Conservation (phyloP, 768 basidiomycete genomes). For the Scleroderma citrinum region DNA sequence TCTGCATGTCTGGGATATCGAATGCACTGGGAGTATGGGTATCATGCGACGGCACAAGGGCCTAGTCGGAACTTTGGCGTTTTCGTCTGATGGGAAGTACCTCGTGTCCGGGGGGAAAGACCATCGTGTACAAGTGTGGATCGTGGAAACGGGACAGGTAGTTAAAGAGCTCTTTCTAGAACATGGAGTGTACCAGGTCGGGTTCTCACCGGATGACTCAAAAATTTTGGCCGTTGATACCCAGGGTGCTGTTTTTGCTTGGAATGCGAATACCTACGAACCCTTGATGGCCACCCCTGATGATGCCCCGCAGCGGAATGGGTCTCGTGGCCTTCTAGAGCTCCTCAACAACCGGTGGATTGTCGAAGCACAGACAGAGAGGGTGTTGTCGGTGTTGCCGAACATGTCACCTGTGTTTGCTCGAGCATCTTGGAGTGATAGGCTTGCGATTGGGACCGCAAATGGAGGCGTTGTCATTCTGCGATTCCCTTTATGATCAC, state of each 20-base stretch:
- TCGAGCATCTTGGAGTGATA: conserved; percentile 16
- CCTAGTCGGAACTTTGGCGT: conserved; percentile 21
- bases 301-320: conserved; percentile 13
- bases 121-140: conserved; percentile 27
- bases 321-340: conserved; percentile 5
- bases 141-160: conserved; percentile 14
- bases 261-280: conserved; percentile 18
- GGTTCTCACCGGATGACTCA: conserved; percentile 14
- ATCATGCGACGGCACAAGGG: conserved; percentile 20
- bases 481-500: conserved; percentile 13
- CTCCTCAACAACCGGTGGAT: conserved; percentile 21
- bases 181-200: conserved; percentile 14
- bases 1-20: conserved; percentile 28
- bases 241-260: conserved; percentile 19
- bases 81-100: conserved; percentile 22
- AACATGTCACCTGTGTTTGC: conserved; percentile 25
- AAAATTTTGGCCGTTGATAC: conserved; percentile 22
- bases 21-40: conserved; percentile 23
- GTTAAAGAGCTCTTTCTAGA: conserved; percentile 17
- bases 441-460: conserved; percentile 22
- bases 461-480: conserved; percentile 25
- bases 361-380: conserved; percentile 13
- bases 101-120: conserved; percentile 27
- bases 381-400: conserved; percentile 16
- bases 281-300: conserved; percentile 13